Conservation (phyloP, 2,329 filamentous ascomycete species). For the Xylaria sp. region DNA sequence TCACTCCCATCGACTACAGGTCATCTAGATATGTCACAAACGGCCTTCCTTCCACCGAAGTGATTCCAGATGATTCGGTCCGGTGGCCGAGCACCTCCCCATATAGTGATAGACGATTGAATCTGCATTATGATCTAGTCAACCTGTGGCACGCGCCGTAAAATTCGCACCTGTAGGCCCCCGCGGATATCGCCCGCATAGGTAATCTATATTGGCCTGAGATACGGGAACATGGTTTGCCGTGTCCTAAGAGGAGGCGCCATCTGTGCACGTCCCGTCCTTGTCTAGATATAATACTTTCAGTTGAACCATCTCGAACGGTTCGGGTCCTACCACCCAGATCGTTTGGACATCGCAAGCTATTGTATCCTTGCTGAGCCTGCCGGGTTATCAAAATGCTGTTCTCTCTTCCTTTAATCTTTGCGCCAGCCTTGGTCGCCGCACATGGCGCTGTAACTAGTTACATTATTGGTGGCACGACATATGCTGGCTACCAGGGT, state of each 20-base stretch:
- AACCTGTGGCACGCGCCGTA: not conserved
- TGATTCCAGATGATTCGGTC: conserved; percentile 25
- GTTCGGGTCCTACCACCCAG: not conserved
- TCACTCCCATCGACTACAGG: not conserved
- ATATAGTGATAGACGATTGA: not conserved
- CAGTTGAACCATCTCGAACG: not conserved
- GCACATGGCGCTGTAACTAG: conserved; percentile 57
- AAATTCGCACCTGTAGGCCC: not conserved
- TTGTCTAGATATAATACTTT: conserved; percentile 29
- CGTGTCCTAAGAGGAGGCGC: not conserved
- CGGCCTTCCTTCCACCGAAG: conserved; percentile 28
- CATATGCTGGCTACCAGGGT: conserved; percentile 59
- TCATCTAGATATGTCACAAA: conserved; percentile 23
- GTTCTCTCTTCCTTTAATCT: conserved; percentile 43
- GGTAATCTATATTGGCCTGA: not conserved
- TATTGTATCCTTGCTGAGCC: not conserved
- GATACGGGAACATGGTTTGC: conserved; percentile 6
- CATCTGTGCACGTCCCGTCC: too few relatives aligned
- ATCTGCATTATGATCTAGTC: not conserved
- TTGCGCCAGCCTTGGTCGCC: conserved; percentile 49
- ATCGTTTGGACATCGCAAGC: not conserved
- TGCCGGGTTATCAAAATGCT: conserved; percentile 41
- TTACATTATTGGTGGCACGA: conserved; percentile 59
- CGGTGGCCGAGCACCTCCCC: conserved; percentile 8
- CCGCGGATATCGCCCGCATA: not conserved